Base-by-base conservation (phyloP, 345 rosid species). In the Pelargonium nanum region DNA sequence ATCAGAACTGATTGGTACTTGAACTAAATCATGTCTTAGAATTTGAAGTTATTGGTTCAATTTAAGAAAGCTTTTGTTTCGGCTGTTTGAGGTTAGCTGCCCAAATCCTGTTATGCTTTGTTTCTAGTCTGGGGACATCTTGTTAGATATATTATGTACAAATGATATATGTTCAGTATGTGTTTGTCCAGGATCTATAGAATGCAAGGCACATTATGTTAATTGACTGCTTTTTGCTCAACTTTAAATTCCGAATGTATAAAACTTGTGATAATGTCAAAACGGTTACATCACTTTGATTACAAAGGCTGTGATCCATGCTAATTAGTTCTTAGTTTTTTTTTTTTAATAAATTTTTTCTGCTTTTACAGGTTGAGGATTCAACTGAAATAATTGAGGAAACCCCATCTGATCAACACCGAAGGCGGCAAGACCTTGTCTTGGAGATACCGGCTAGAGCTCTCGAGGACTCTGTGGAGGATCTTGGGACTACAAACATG, bases 351-450 rank as follows among this genome's bases (percentile, higher is more conserved):
- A n/a, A n/a, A n/a, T n/a, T 12, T 7, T 40, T 3, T 10, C 17
- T 10, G 17, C 26, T 58, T 44, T 65, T 51, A 40, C 63, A 93
- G 99, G 77, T 34, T 54, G 77, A 61, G 60, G 65, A 67, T 65
- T 75, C 81, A 61, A 60, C 70, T n/a, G 96, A 87, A 75, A 93
- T 89, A 67, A 80, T 69, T 44, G 90, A 87, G 75, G 86, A 85
- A 67, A 59, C 66, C 19, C 60, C 75, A 34, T 68, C 60, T 0
- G 67, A 44, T 44, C 69, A 54, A 57, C 74, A 59, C 25, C 60
- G 56, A 19, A 65, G 75, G 63, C 69, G 40, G 52, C 70, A 65
- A 32, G 66, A 81, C 23, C 73, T 84, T 57, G 72, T 68, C 54
- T 34, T 84, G 55, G 81, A 79, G 50, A 70, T 79, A 67, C 85